Conservation (phyloP, 768 basidiomycete species). For the Trametes cubensis region DNA sequence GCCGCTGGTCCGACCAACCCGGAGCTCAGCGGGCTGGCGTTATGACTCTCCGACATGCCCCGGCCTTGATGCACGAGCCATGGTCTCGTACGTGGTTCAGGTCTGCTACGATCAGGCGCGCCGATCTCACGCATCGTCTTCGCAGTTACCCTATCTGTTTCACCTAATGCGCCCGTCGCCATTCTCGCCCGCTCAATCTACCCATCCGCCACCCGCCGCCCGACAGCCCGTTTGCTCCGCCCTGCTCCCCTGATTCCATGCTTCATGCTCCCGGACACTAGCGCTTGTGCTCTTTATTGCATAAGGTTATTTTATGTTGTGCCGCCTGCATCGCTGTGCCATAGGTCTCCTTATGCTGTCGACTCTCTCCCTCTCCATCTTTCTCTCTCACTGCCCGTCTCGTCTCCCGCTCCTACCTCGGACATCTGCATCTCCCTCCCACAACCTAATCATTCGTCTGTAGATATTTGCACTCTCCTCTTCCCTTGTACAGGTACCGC, state of each 20-base stretch:
- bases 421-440: conserved; percentile 11
- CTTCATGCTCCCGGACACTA: conserved; percentile 2
- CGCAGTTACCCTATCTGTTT: conserved; percentile 20
- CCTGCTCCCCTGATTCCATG: not conserved
- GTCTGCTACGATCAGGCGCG: not conserved
- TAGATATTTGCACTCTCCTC: conserved; percentile 20
- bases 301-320: conserved; percentile 25
- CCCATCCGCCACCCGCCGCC: not conserved
- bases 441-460: conserved; percentile 20
- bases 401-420: not conserved
- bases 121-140: conserved; percentile 4
- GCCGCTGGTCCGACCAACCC: conserved; percentile 14
- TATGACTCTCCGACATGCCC: conserved; percentile 17
- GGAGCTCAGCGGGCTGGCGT: conserved; percentile 20
- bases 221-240: not conserved
- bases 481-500: conserved; percentile 3
- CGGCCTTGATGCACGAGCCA: not conserved
- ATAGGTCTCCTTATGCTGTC: conserved; percentile 25
- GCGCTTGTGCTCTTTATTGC: conserved; percentile 19
- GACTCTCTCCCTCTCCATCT: conserved; percentile 6
- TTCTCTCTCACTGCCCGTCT: not conserved
- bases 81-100: not conserved
- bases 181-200: not conserved
- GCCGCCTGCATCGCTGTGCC: conserved; percentile 22
- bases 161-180: conserved; percentile 15